Conservation (phyloP, 116 monocot species). For the Iris pallida region DNA sequence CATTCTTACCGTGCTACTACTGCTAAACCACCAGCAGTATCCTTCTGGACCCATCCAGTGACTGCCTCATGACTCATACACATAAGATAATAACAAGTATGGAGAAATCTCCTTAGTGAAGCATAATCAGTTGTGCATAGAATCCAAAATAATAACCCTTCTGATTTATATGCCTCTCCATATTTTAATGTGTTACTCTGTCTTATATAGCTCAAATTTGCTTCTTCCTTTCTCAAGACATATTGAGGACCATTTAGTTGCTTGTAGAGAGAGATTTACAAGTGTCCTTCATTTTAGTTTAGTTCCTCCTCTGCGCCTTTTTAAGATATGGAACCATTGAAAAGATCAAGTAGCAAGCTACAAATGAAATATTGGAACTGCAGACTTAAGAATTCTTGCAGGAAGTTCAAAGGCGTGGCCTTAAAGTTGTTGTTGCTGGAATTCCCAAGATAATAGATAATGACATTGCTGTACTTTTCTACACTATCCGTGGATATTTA, state of each 20-base stretch:
- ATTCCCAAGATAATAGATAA: constrained; percentile 64
- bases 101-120: no score
- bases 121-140: no score
- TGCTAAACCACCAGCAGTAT: no score
- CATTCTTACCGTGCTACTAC: no score
- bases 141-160: no score
- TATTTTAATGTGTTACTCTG: no score
- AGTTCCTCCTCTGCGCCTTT: neutral
- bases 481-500: neutral
- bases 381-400: constrained; percentile 5
- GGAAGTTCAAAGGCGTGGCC: constrained; percentile 55
- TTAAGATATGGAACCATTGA: neutral
- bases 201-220: no score
- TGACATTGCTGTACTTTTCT: constrained; percentile 51
- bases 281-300: neutral
- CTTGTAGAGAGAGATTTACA: neutral
- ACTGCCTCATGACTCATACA: no score
- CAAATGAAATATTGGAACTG: neutral
- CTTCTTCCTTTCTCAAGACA: no score
- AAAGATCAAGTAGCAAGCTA: neutral
- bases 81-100: no score
- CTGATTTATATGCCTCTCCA: no score
- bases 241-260: neutral
- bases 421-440: constrained; percentile 53
- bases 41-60: no score